Conservation (phyloP, 2,329 filamentous ascomycete species). For the Epichloe gansuensis region DNA sequence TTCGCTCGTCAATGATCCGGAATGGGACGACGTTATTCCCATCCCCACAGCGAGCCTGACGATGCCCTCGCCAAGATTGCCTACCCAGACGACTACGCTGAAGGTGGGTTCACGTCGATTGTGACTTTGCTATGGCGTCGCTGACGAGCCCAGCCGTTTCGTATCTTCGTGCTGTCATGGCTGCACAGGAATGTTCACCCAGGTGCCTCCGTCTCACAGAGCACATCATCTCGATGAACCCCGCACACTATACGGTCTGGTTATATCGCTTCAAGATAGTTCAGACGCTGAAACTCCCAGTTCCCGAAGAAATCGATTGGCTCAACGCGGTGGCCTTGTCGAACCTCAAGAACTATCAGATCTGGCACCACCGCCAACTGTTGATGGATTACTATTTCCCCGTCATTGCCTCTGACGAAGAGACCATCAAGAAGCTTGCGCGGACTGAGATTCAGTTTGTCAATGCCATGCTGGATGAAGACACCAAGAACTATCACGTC, state of each 20-base stretch:
- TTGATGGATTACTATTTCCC: slow-evolving; percentile 46
- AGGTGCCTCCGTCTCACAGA: slow-evolving; percentile 73
- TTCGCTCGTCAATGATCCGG: slow-evolving; percentile 46
- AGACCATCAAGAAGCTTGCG: slow-evolving; percentile 45
- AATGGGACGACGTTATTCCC: slow-evolving; percentile 75
- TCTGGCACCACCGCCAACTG: slow-evolving; percentile 71
- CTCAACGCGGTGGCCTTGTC: slow-evolving; percentile 70
- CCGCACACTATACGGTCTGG: slow-evolving; percentile 98
- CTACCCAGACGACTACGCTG: slow-evolving; percentile 79
- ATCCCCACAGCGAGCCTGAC: slow-evolving; percentile 73
- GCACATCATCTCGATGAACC: slow-evolving; percentile 84
- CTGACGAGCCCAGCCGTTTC: slow-evolving; percentile 53
- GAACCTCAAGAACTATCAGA: slow-evolving; percentile 97
- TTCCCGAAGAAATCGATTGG: slow-evolving; percentile 69
- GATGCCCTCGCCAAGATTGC: slow-evolving; percentile 83
- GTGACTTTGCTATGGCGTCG: background rate
- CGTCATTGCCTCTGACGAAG: slow-evolving; percentile 46
- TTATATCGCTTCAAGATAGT: slow-evolving; percentile 80
- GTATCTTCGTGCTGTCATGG: slow-evolving; percentile 91
- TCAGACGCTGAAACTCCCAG: slow-evolving; percentile 49
- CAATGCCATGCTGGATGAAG: slow-evolving; percentile 64
- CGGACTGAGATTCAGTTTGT: slow-evolving; percentile 65
- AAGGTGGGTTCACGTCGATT: slow-evolving; percentile 37
- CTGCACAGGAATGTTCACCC: slow-evolving; percentile 67
- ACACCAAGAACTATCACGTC: slow-evolving; percentile 97